Evolutionary conservation across 176 grass and related monocot genomes (phyloP), one percentile per base, ranked within the genome.

Genomic region (Otatea glauca): DNA sequence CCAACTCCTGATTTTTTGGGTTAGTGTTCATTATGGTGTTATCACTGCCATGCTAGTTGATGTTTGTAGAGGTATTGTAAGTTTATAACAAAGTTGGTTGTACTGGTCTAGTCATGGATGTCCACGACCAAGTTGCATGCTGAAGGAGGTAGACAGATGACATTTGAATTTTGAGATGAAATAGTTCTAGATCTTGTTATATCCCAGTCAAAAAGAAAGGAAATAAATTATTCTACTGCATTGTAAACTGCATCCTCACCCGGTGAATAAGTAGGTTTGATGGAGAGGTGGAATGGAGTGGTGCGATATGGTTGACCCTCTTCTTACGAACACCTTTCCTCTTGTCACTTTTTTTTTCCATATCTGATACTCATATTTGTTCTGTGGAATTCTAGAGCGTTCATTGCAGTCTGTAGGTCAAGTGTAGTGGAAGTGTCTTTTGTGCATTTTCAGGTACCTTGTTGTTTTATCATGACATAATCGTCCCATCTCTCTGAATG

Each of bases 341-440:
- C 48, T 23, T n/a, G 21, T 60, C 56, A 24, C 21, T 9, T 21
- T 42, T 34, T 34, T n/a, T 34, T 2, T 5, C 23, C 42, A n/a
- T 64, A 61, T 78, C 76, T 78, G 59, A 53, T 81, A 17, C 53
- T 55, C 18, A 21, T 68, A 14, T 80, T 5, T 80, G 41, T 23
- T 80, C 20, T 34, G 5, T 50, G 17, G 60, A n/a, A 14, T 48
- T 66, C 17, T 64, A 27, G 39, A 47, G 27, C 4, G 17, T 50
- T 37, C 6, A 49, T 80, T 68, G 29, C 32, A 24, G 15, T 53
- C 17, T 78, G 9, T 78, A 64, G 76, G 39, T 16, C 58, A 72
- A 50, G 23, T 47, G 59, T 65, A 39, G 32, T 65, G 17, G 10
- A 66, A 65, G 9, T 49, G 17, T 38, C 62, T 67, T 67, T 15